Evolutionary conservation across 2,329 filamentous ascomycete species (phyloP).

Genomic region (Fusarium sp.): DNA sequence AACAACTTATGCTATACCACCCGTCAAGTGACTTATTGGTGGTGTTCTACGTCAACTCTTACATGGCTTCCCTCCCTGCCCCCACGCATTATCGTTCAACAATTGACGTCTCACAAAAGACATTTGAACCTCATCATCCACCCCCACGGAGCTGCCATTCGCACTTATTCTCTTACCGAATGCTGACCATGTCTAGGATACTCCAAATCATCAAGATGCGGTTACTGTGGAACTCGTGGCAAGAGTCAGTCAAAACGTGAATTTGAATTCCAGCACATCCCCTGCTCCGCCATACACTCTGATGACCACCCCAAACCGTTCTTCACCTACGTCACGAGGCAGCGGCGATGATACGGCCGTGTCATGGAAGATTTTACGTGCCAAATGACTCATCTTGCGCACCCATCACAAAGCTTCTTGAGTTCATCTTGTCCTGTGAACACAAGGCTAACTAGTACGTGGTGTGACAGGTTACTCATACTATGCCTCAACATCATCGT

Average conservation of each 20-base stretch:
- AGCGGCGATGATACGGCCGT: constrained; percentile 6
- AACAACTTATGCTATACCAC: background rate
- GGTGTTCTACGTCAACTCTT: background rate
- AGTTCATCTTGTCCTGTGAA: constrained; percentile 8
- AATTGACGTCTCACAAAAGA: constrained; percentile 25
- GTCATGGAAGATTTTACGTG: constrained; percentile 21
- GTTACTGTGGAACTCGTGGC: constrained; percentile 63
- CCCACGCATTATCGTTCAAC: constrained; percentile 27
- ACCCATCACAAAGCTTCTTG: constrained; percentile 1
- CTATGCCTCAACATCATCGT: constrained; percentile 71
- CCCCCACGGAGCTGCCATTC: constrained; percentile 41
- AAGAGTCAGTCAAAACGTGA: constrained; percentile 65
- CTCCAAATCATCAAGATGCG: constrained; percentile 64
- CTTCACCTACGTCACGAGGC: constrained; percentile 14
- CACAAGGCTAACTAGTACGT: constrained; percentile 41
- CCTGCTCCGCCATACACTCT: background rate
- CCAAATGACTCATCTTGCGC: background rate
- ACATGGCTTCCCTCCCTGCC: constrained; percentile 11
- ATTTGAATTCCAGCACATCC: constrained; percentile 33
- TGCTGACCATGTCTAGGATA: constrained; percentile 58
- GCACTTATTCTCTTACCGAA: constrained; percentile 19
- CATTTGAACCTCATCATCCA: constrained; percentile 22
- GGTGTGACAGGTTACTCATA: constrained; percentile 74
- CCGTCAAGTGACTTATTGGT: constrained; percentile 1
- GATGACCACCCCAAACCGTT: constrained; percentile 3